Conservation (phyloP, 805 yeast genomes). For the Spathaspora girioi region DNA sequence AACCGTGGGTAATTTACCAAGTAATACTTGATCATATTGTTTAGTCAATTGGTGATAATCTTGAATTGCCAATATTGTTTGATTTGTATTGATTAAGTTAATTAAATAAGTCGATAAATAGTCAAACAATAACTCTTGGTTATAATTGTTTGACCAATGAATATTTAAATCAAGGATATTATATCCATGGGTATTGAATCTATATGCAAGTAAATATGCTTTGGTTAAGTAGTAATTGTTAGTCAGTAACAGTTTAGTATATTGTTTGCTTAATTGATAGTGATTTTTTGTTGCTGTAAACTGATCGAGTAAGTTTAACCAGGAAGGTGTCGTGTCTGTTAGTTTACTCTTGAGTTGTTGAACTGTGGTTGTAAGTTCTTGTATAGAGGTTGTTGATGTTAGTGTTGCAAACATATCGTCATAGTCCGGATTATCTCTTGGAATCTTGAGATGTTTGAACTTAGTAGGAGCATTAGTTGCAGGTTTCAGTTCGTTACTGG, state of each 20-base stretch:
- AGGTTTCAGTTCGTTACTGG: too few relatives aligned
- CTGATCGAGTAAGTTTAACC: too few relatives aligned
- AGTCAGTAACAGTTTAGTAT: background rate
- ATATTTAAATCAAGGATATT: background rate
- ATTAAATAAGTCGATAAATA: constrained; percentile 3
- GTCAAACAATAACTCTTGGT: background rate
- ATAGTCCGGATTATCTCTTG: too few relatives aligned
- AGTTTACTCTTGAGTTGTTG: too few relatives aligned
- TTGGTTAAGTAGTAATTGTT: background rate
- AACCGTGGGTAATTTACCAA: background rate
- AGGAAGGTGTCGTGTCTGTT: too few relatives aligned
- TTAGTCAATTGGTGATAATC: background rate
- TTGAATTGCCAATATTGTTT: background rate
- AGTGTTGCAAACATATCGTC: too few relatives aligned
- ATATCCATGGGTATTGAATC: background rate
- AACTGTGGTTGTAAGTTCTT: too few relatives aligned
- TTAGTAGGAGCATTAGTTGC: too few relatives aligned
- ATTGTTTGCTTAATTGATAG: background rate
- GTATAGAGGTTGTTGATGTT: too few relatives aligned
- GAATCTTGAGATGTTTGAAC: too few relatives aligned
- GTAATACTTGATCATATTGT: background rate
- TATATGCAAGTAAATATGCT: background rate
- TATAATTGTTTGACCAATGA: background rate
- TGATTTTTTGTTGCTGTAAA: too few relatives aligned
- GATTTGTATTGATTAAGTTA: background rate